Evolutionary conservation across 805 yeast genomes (phyloP).

Genomic region (Starmerella stigmatis): DNA sequence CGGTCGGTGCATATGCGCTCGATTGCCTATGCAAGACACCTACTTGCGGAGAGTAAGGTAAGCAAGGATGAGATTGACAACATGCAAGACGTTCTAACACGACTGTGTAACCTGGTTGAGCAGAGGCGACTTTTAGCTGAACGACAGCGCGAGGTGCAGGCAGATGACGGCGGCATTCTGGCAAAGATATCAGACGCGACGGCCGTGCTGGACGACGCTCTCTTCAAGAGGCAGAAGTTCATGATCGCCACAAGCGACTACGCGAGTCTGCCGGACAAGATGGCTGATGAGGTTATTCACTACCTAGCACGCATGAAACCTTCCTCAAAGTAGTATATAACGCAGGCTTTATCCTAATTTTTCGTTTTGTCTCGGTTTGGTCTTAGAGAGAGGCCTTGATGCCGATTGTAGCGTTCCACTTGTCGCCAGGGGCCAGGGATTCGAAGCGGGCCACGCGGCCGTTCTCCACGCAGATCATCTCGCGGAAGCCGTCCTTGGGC

Average conservation of each 20-base stretch:
- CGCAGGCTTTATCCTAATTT: background rate
- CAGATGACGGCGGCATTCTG: background rate
- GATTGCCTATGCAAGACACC: background rate
- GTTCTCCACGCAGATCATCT: conserved; percentile 92
- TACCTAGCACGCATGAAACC: background rate
- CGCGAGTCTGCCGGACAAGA: background rate
- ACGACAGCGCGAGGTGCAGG: too few relatives aligned
- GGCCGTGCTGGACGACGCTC: background rate
- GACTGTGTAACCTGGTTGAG: background rate
- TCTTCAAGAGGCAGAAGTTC: background rate
- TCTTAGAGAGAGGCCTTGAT: conserved; percentile 15
- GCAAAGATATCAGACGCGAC: background rate
- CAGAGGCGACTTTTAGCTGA: background rate
- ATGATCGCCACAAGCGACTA: background rate
- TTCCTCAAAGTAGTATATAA: background rate
- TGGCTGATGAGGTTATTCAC: background rate
- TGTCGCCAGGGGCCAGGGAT: conserved; percentile 54
- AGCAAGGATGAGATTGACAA: background rate
- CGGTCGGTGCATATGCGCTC: background rate
- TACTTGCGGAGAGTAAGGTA: background rate
- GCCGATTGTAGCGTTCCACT: conserved; percentile 48
- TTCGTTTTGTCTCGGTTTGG: too few relatives aligned
- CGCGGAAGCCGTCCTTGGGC: conserved; percentile 72
- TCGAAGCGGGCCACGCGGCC: conserved; percentile 71
- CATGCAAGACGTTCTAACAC: background rate